Conservation (phyloP, 1,139 yeast species). For the Kazachstania sp. region DNA sequence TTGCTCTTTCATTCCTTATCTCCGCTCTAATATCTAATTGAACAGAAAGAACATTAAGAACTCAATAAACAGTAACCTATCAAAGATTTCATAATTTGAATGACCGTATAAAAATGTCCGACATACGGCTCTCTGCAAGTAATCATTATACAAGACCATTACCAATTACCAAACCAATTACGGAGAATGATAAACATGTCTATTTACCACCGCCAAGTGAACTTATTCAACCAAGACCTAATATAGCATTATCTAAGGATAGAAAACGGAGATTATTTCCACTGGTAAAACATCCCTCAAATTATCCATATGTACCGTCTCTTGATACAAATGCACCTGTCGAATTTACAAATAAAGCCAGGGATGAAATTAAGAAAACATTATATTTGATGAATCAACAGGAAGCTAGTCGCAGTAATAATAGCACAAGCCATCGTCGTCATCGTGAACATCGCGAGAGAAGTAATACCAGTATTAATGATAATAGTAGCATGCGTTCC, state of each 20-base stretch:
- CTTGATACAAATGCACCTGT: background rate
- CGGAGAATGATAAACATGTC: no score
- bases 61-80: background rate
- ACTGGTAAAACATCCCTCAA: background rate
- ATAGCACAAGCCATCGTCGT: background rate
- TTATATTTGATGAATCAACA: conserved; percentile 13
- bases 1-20: no score
- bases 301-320: background rate
- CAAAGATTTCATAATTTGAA: background rate
- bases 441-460: no score
- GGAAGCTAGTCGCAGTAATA: background rate
- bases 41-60: no score
- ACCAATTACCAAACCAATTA: background rate
- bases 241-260: background rate
- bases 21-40: no score
- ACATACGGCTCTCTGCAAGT: background rate
- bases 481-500: background rate
- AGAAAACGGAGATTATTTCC: background rate
- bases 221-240: background rate
- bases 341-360: background rate
- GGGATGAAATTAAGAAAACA: conserved; percentile 24
- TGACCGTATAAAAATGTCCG: background rate
- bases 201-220: background rate
- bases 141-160: background rate
- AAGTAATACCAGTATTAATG: no score